phyloP scores from a whole-genome alignment of 441 rosid species.

The Kokia cookei region DNA sequence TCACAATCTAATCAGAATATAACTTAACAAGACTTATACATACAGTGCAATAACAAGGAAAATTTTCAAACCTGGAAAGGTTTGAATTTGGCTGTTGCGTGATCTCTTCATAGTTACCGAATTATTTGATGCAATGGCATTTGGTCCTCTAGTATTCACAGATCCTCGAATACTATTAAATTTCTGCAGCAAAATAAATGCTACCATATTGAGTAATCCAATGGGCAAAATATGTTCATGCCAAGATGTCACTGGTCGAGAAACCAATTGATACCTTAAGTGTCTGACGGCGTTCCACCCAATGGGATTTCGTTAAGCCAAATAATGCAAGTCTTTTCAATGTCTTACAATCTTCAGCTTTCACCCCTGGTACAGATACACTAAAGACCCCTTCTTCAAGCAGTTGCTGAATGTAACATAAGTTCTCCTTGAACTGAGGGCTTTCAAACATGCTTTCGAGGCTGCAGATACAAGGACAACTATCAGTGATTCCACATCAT shows the following conservation, averaged over 20 bases:
- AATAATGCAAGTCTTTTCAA: constrained; percentile 60
- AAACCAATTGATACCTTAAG: constrained; percentile 55
- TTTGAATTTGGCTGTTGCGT: constrained; percentile 30
- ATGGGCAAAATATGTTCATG: neutral
- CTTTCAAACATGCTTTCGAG: constrained; percentile 67
- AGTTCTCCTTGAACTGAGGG: constrained; percentile 80
- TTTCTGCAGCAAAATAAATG: constrained; percentile 31
- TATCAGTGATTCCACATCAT: constrained; percentile 6
- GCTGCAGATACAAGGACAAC: constrained; percentile 34
- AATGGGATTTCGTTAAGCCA: constrained; percentile 52
- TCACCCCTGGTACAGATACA: constrained; percentile 38
- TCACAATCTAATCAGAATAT: constrained; percentile 1
- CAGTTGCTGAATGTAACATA: constrained; percentile 61
- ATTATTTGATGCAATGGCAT: constrained; percentile 15
- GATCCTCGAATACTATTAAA: constrained; percentile 20
- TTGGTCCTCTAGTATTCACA: constrained; percentile 28
- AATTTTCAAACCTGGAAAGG: constrained; percentile 38
- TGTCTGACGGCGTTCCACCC: constrained; percentile 56
- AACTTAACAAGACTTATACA: neutral
- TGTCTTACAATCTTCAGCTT: constrained; percentile 54
- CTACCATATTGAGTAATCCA: neutral
- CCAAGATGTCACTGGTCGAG: neutral
- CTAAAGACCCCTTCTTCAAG: constrained; percentile 83
- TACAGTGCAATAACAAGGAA: neutral
- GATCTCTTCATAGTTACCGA: constrained; percentile 32